Evolutionary conservation across 1,284 basidiomycete species (phyloP).

Genomic region (Microbotryum scabiosae): DNA sequence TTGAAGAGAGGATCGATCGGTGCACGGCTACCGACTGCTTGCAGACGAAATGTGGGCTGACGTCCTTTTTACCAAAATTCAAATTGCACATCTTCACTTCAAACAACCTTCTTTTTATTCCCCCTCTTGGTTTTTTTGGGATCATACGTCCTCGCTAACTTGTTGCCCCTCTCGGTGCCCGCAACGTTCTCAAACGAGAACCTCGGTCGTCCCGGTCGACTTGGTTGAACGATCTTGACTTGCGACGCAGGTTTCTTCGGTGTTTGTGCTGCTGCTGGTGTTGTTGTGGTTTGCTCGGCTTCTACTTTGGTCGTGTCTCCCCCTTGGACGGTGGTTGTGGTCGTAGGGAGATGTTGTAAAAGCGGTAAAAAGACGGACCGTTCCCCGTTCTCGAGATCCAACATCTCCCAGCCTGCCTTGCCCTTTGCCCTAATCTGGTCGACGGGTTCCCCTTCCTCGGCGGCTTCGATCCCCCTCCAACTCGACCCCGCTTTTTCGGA

Average conservation of each 20-base stretch:
- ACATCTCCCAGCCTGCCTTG: constrained; percentile 27
- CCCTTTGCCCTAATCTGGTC: constrained; percentile 3
- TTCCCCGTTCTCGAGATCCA: constrained; percentile 15
- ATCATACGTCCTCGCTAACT: constrained; percentile 12
- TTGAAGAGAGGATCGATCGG: too few species aligned
- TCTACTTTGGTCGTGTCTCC: too few species aligned
- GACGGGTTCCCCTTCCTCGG: constrained; percentile 1
- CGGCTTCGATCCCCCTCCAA: constrained; percentile 19
- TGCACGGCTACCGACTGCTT: too few species aligned
- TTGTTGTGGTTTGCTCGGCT: too few species aligned
- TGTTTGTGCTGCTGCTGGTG: too few species aligned
- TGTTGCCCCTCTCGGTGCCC: constrained; percentile 9
- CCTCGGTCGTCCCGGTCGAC: constrained; percentile 19
- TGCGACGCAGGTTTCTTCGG: neutral
- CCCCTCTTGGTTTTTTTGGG: constrained; percentile 18
- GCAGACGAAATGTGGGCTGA: too few species aligned
- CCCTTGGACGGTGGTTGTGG: too few species aligned
- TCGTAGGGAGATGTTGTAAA: constrained; percentile 1
- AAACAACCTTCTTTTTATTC: neutral
- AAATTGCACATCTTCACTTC: too few species aligned
- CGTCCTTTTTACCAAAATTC: too few species aligned
- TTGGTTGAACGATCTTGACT: constrained; percentile 9
- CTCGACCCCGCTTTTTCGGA: neutral
- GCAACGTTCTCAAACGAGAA: constrained; percentile 19
- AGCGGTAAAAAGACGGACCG: constrained; percentile 23